Conservation (phyloP, 2,329 filamentous ascomycete species). For the Diaporthe sp. region DNA sequence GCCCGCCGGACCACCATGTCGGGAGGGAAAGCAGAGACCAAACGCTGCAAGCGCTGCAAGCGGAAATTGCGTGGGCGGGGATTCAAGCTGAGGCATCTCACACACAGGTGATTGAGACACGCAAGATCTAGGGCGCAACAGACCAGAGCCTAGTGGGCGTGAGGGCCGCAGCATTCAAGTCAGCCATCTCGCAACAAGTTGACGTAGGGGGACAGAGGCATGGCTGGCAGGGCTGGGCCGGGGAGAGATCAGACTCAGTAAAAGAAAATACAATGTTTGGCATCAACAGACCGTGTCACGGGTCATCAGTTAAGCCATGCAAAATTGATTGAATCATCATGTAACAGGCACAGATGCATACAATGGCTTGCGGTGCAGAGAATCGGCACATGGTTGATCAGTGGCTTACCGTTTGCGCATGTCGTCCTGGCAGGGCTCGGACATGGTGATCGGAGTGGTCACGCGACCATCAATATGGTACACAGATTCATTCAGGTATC, state of each 20-base stretch:
- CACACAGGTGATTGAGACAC: constrained; percentile 1
- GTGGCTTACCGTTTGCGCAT: neutral
- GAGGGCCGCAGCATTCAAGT: neutral
- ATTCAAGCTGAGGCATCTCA: constrained; percentile 1
- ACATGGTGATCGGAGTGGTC: neutral
- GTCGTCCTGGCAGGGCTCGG: no score
- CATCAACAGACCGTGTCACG: constrained; percentile 39
- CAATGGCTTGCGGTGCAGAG: neutral
- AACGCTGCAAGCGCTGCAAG: no score
- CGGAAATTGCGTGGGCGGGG: neutral
- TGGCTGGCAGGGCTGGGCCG: neutral
- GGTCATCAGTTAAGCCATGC: constrained; percentile 41
- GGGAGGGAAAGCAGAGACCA: no score
- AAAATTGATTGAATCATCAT: constrained; percentile 37
- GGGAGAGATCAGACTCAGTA: constrained; percentile 14
- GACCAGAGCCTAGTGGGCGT: neutral
- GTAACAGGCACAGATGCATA: neutral
- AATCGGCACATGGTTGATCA: neutral
- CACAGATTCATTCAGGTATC: neutral
- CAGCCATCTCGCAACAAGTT: constrained; percentile 1
- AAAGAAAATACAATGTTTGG: constrained; percentile 33
- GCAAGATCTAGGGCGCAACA: neutral
- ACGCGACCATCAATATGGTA: neutral
- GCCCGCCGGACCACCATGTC: neutral
- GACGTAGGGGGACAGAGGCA: neutral